phyloP scores from a whole-genome alignment of 495 filamentous ascomycete genomes.

The Hyaloscypha variabilis region DNA sequence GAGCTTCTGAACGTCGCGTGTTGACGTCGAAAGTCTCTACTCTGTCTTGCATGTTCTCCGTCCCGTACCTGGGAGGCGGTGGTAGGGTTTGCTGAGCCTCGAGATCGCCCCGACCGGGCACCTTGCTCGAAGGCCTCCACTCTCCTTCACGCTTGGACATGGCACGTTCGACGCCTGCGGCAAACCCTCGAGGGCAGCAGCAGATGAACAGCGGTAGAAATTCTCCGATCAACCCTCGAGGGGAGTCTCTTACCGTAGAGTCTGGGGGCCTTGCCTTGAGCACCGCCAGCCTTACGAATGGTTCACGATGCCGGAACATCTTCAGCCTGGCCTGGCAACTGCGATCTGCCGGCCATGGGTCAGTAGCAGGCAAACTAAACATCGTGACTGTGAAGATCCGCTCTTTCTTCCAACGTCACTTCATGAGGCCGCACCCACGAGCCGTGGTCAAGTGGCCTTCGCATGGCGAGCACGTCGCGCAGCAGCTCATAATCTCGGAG shows the following conservation, averaged over 20 bases:
- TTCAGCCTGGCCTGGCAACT: conserved; percentile 29
- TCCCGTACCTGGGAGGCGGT: background rate
- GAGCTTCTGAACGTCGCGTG: background rate
- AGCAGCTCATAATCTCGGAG: conserved; percentile 16
- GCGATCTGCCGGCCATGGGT: conserved; percentile 32
- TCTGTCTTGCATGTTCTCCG: background rate
- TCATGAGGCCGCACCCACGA: conserved; percentile 10
- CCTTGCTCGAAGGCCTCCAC: conserved; percentile 7
- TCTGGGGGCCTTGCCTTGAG: background rate
- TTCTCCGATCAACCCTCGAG: conserved; percentile 22
- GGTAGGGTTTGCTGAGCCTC: conserved; percentile 14
- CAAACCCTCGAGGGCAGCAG: conserved; percentile 24
- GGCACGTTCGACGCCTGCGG: conserved; percentile 10
- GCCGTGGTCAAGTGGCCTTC: background rate
- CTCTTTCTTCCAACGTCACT: conserved; percentile 22
- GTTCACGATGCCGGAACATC: conserved; percentile 27
- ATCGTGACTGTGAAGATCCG: conserved; percentile 16
- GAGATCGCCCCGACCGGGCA: conserved; percentile 25
- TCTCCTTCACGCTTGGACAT: background rate
- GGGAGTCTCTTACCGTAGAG: background rate
- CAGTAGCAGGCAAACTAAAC: conserved; percentile 13
- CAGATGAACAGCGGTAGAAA: conserved; percentile 14
- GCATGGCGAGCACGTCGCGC: background rate
- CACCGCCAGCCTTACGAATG: conserved; percentile 20
- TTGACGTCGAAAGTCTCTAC: background rate